Base-by-base conservation (phyloP, 345 rosid genomes). In the Populus pruinosa region DNA sequence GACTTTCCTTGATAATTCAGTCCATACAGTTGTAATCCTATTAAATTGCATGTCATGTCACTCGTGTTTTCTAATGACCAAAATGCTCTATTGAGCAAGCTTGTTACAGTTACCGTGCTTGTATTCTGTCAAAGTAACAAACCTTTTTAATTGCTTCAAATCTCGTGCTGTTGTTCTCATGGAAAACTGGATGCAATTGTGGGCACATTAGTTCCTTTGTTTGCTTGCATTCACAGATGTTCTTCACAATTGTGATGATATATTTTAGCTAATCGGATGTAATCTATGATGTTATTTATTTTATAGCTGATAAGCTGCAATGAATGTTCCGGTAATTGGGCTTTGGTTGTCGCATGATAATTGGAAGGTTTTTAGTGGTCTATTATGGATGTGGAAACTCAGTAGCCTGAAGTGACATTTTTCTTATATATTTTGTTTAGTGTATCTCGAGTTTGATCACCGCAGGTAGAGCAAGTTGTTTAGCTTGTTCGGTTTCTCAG, bases 81-180 rank as follows among this genome's bases (percentile, higher is more conserved):
- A 55, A 71, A 27, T 79, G 72, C 35, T 20, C 41, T 78, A 74
- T 53, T 16, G 38, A 67, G 55, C n/a, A 62, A n/a, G 68, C 66
- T 67, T 67, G 61, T 25, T 63, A 23, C 27, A 12, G 6, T 41
- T 18, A 56, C 21, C 9, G 5, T 68, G 41, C 55, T 10, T 23
- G 23, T 43, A 43, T 25, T 3, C 33, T 27, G 14, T 56, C 59
- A n/a, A 35, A 49, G 38, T 68, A 5, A 39, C 7, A n/a, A 69
- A 21, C 61, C 50, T 3, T 41, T 14, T 38, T 74, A 27, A 4
- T 23, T 73, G 76, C 55, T 64, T 25, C 17, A 59, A 10, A 21
- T 36, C 2, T 53, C 59, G 8, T 20, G 59, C 10, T 53, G 50
- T 47, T 47, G 8, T 53, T 53, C 6, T 53, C 21, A 53, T 20